Evolutionary conservation across 441 rosid species (phyloP), one percentile per base, ranked within the genome.

Genomic region (Syzygium syzygioides): DNA sequence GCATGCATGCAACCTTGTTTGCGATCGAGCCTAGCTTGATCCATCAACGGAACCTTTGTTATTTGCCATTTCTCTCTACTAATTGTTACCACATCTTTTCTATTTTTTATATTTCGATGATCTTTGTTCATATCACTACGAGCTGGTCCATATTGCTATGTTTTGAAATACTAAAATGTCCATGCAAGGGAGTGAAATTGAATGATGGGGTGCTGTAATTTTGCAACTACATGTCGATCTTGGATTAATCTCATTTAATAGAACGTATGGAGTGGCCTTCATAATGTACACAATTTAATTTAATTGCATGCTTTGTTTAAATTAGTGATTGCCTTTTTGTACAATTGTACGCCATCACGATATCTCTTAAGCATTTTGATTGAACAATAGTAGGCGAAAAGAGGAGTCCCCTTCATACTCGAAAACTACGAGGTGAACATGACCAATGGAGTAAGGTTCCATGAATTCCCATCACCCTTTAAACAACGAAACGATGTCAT

Each of bases 311-410:
- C 45, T 32, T 64, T n/a, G 71, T 30, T 1, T 64, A 2, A n/a
- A 64, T 64, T 64, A 30, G 10, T 9, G 18, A 66, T 32, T 32
- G 25, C 0, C 0, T 66, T 32, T 17, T 66, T 34, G 41, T 17
- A 19, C 0, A 0, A 3, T 66, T 9, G 76, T n/a, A 9, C 0
- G 4, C 1, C 79, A 66, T 66, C 45, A 17, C 32, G 18, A 66
- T 66, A 66, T 66, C 23, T 66, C 11, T 9, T 13, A 32, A 66
- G 25, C 6, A 64, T 3, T 14, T 23, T 14, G 7, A 60, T 28
- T 28, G n/a, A 60, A 6, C 5, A 60, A 6, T 60, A 60, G 28
- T 28, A 60, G 68, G 8, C 0, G 18, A 60, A 28, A 60, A 60
- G 11, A 28, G 68, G 9, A 60, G 4, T 28, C 32, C 32, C 68